phyloP scores from a whole-genome alignment of 176 grass and related monocot genomes.

The Oropetium thomaeum region DNA sequence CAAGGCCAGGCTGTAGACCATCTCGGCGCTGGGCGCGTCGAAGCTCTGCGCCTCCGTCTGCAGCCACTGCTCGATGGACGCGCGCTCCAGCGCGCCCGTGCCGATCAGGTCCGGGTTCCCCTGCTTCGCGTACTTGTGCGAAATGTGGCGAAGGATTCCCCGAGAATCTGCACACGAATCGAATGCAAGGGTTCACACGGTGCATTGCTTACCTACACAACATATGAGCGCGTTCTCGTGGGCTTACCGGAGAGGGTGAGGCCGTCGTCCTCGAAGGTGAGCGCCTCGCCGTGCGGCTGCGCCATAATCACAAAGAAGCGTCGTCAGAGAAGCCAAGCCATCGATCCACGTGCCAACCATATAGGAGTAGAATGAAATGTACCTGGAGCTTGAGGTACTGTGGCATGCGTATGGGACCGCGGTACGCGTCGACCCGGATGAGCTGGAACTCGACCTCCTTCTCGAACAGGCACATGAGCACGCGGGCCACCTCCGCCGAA shows the following conservation, averaged over 20 bases:
- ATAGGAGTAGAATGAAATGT: neutral
- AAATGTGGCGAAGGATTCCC: slow-evolving; percentile 74
- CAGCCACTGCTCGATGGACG: slow-evolving; percentile 97
- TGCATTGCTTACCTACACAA: neutral
- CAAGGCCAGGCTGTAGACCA: slow-evolving; percentile 77
- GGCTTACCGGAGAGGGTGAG: slow-evolving; percentile 67
- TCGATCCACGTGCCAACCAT: neutral
- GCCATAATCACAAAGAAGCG: no score
- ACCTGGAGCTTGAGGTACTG: slow-evolving; percentile 94
- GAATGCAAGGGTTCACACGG: no score
- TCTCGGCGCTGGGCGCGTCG: slow-evolving; percentile 70
- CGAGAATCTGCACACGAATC: slow-evolving; percentile 74
- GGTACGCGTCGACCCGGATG: slow-evolving; percentile 86
- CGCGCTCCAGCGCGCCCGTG: slow-evolving; percentile 71
- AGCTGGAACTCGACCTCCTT: slow-evolving; percentile 96
- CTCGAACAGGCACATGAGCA: slow-evolving; percentile 92
- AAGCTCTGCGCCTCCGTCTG: slow-evolving; percentile 90
- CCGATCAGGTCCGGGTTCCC: slow-evolving; percentile 73
- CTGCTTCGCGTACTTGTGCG: slow-evolving; percentile 66
- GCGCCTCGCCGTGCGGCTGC: slow-evolving; percentile 76
- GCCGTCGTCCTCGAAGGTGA: slow-evolving; percentile 89
- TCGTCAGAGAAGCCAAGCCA: neutral
- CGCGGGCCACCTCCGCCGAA: slow-evolving; percentile 83
- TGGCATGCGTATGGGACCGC: slow-evolving; percentile 61
- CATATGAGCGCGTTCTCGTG: no score